Percentiles rank a stretch among this genome's conserved stretches.
These are phyloP conservation scores for Tetrapisispora pingtungensis DNA, from an alignment of 805 yeast genomes.

Conservation along the genomic window DNA sequence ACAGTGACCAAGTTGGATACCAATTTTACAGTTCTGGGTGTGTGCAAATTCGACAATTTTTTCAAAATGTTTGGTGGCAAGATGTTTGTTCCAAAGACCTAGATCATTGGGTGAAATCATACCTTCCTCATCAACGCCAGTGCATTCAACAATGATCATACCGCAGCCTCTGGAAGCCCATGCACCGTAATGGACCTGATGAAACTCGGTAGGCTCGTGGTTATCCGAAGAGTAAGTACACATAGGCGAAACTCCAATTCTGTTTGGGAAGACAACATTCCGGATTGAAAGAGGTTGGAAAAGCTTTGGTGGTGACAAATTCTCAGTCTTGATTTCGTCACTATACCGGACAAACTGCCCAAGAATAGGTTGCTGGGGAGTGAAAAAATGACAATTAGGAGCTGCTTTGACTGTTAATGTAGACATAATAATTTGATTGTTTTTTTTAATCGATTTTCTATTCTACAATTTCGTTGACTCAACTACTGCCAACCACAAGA, in stretches of 20 bases:
- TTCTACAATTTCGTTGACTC: too few relatives aligned
- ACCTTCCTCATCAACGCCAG: slow-evolving; percentile 34
- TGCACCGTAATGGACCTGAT: slow-evolving; percentile 40
- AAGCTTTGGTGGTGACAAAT: slow-evolving; percentile 26
- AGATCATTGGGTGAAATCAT: slow-evolving; percentile 36
- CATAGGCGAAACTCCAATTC: slow-evolving; percentile 51
- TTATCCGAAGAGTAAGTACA: slow-evolving; percentile 40
- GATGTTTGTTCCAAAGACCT: slow-evolving; percentile 44
- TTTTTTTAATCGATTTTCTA: background rate
- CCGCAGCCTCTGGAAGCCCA: slow-evolving; percentile 43
- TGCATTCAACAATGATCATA: slow-evolving; percentile 37
- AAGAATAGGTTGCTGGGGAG: slow-evolving; percentile 10
- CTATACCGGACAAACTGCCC: slow-evolving; percentile 7
- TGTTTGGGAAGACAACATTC: slow-evolving; percentile 35
- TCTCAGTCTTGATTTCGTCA: background rate
- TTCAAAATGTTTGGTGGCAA: slow-evolving; percentile 32
- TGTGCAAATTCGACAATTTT: slow-evolving; percentile 38
- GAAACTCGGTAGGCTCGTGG: slow-evolving; percentile 37
- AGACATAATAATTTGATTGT: background rate
- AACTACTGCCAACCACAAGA: too few relatives aligned
- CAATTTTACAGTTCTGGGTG: slow-evolving; percentile 36
- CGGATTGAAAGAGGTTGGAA: slow-evolving; percentile 38
- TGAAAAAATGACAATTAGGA: slow-evolving; percentile 6
- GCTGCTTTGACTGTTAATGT: slow-evolving; percentile 3
- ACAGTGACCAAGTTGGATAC: slow-evolving; percentile 46